Base-by-base conservation (phyloP, 257 asterid genomes). In the Rubia yunnanensis region DNA sequence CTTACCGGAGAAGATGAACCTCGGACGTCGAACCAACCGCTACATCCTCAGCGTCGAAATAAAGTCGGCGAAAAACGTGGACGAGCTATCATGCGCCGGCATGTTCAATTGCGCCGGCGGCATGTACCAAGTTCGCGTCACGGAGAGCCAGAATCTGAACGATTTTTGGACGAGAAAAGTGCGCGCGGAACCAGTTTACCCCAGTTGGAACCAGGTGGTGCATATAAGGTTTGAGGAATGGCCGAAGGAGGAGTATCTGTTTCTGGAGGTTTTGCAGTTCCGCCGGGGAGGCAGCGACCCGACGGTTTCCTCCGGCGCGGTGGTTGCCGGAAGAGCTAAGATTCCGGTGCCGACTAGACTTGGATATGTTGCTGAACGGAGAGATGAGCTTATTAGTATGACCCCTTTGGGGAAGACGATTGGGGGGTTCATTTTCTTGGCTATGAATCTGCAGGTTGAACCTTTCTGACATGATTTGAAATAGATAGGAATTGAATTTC, bases 251-350 rank as follows among this genome's bases (percentile, higher is more conserved):
- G 52, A 35, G 32, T 39, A 7, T 3, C 26, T 67, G 34, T 60
- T 15, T 5, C 5, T 67, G 34, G 72, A 67, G 57, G 30, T 67
- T 22, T 14, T 48, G 50, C 34, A 53, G 30, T 8, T 60, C 13
- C 36, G 53, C 8, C 10, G 15, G 50, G 5, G 15, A 20, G 5
- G 18, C 18, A 1, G 5, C 17, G 73, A 70, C 26, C 73, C 73
- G 7, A 52, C 55, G 39, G 30, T 28, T 52, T 70, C 73, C 10
- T 27, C 54, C 17, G 63, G 73, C 3, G 14, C 1, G 13, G 30
- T 4, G 6, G 64, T 70, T 13, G 68, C 36, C 7, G 73, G 73
- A 5, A 61, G 50, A 30, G 56, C 63, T 1, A 44, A 8, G 54
- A 61, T 70, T 60, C 68, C 73, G 5, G 48, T 60, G 62, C 73